Base-by-base conservation (phyloP, 2,329 filamentous ascomycete species). In the Pestalotiopsis sp. region DNA sequence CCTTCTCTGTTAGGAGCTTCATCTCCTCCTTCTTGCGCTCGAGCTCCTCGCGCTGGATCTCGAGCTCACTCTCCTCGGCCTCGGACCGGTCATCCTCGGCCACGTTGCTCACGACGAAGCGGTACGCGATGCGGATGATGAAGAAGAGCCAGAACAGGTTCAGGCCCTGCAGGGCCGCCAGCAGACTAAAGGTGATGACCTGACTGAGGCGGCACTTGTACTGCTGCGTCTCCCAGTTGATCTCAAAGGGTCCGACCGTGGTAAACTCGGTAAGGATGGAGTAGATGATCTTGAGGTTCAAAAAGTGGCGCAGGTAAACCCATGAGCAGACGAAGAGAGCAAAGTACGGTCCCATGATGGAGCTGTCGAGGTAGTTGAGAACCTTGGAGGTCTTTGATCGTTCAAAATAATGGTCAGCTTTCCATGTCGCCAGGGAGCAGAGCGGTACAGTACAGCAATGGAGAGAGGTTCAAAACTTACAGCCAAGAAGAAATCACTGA, bases 401-500 rank as follows among this genome's bases (percentile, higher is more conserved):
- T 11, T 13, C 63, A 1, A 1, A 14, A 27, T 13, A n/a, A 38
- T n/a, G 13, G 20, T 39, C n/a, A 20, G 59, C 9, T 25, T 23
- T 27, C 59, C 27, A 41, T 4, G 11, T 2, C 4, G 13, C 11
- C 27, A 14, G 3, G 3, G 11, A 1, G 11, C 27, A 23, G 4
- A 17, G 27, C 9, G 12, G 58, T 17, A 60, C 27, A 27, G 58
- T 7, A 13, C 7, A 2, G 17, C 3, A 27, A 17, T 17, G 4
- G 52, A n/a, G 31, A 36, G 59, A 14, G 27, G 11, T 39, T 41
- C 39, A 65, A 23, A 62, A 82, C 91, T 82, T 88, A 95, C 93
- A 49, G 95, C 95, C 59, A 98, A 87, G 88, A 98, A 98, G 83
- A 98, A 97, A 80, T 98, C 95, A 70, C 91, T 94, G 71, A 98